Evolutionary conservation across 2,329 filamentous ascomycete genomes (phyloP).

Genomic region (Botrytis tulipae): DNA sequence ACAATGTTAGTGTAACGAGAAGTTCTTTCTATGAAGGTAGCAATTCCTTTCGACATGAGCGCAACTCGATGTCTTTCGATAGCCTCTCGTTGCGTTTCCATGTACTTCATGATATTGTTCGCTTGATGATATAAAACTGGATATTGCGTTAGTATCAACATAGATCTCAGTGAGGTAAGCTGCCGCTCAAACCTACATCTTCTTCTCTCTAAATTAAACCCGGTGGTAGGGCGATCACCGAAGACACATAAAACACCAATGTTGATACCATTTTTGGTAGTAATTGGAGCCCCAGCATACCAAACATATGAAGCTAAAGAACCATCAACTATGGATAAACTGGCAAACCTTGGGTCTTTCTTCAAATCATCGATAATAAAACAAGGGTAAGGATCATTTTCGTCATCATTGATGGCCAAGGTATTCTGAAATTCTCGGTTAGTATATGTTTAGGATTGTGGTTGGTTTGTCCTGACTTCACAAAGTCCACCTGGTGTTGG

Average conservation of each 20-base stretch:
- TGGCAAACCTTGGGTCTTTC: constrained; percentile 21
- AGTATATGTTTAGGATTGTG: neutral
- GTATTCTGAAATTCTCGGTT: constrained; percentile 10
- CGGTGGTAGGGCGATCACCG: constrained; percentile 42
- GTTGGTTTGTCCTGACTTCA: constrained; percentile 27
- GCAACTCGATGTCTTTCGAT: constrained; percentile 51
- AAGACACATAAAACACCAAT: constrained; percentile 60
- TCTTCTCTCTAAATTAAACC: constrained; percentile 16
- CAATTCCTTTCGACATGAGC: constrained; percentile 52
- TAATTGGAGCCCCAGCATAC: constrained; percentile 25
- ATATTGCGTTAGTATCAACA: constrained; percentile 19
- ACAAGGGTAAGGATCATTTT: constrained; percentile 16
- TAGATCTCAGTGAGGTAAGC: constrained; percentile 46
- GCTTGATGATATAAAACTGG: constrained; percentile 51
- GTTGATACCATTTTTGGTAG: constrained; percentile 12
- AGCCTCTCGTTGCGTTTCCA: constrained; percentile 53
- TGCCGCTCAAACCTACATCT: constrained; percentile 24
- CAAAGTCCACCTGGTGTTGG: constrained; percentile 34
- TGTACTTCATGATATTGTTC: constrained; percentile 53
- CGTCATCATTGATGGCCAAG: neutral
- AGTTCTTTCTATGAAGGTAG: constrained; percentile 48
- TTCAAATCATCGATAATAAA: constrained; percentile 22
- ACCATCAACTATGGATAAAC: constrained; percentile 22
- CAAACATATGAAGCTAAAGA: constrained; percentile 21
- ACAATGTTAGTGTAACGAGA: constrained; percentile 7